Evolutionary conservation across 2,329 filamentous ascomycete genomes (phyloP).

Genomic region (Cladosporium sp.): DNA sequence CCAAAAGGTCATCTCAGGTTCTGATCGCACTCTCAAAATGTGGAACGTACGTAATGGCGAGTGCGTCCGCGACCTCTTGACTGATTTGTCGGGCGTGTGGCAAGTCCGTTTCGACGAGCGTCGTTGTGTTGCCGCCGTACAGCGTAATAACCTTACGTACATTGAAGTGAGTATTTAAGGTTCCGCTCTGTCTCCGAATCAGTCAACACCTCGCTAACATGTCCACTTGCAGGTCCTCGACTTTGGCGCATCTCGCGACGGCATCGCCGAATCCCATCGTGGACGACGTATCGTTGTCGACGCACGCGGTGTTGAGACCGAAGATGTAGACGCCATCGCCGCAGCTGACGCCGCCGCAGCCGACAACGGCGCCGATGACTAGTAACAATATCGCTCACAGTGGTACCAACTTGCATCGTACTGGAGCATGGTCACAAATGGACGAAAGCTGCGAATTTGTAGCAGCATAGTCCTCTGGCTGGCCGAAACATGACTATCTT

Average conservation of each 20-base stretch:
- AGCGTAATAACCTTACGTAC: conserved; percentile 86
- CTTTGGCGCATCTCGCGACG: conserved; percentile 90
- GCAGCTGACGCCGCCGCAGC: conserved; percentile 9
- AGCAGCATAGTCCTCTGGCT: neutral
- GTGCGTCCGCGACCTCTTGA: conserved; percentile 87
- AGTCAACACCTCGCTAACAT: conserved; percentile 30
- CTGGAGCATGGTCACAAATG: too few relatives aligned
- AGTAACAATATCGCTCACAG: neutral
- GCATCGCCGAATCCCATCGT: conserved; percentile 69
- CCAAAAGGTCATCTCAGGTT: conserved; percentile 93
- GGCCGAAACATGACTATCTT: neutral
- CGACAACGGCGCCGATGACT: neutral
- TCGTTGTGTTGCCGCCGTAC: conserved; percentile 91
- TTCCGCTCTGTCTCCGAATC: too few relatives aligned
- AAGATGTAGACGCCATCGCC: conserved; percentile 27
- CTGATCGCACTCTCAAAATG: conserved; percentile 95
- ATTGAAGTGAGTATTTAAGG: conserved; percentile 68
- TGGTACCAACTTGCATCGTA: too few relatives aligned
- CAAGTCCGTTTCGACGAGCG: conserved; percentile 97
- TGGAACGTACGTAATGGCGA: conserved; percentile 94
- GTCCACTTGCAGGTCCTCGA: conserved; percentile 71
- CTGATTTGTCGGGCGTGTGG: conserved; percentile 94
- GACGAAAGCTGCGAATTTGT: neutral
- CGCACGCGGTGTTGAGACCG: conserved; percentile 29
- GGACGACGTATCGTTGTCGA: conserved; percentile 68